Percentiles rank a stretch among this genome's conserved stretches.
phyloP scores from a whole-genome alignment of 176 grass and related monocot species.

The Thinopyrum elongatum region DNA sequence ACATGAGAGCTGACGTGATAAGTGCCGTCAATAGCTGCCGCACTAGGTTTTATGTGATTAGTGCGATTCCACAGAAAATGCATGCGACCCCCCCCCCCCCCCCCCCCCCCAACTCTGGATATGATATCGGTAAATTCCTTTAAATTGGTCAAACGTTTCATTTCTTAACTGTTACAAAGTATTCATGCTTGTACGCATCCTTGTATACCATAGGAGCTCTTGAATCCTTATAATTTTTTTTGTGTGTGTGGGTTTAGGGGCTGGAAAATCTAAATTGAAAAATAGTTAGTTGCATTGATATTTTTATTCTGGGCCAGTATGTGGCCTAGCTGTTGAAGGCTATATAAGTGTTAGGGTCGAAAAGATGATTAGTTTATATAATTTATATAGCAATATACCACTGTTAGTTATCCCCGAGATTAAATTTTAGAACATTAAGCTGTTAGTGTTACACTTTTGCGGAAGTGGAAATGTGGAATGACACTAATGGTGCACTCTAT shows the following conservation, averaged over 20 bases:
- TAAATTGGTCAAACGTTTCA: neutral
- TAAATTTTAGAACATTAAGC: conserved; percentile 1
- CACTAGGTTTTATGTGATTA: conserved; percentile 10
- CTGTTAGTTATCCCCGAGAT: neutral
- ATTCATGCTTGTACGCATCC: neutral
- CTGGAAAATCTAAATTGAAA: neutral
- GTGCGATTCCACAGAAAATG: neutral
- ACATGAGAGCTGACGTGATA: neutral
- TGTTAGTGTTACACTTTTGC: neutral
- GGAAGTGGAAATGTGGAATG: conserved; percentile 18
- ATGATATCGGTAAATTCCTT: neutral
- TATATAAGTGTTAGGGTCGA: neutral
- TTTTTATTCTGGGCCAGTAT: neutral
- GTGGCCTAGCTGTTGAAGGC: neutral
- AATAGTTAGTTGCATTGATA: neutral
- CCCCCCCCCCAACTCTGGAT: neutral
- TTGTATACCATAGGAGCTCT: neutral
- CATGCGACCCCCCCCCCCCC: neutral
- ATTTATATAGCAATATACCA: neutral
- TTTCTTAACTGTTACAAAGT: neutral
- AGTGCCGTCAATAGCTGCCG: neutral
- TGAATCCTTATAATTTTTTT: neutral
- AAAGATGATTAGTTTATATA: neutral
- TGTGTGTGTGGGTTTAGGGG: neutral
- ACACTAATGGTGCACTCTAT: neutral